A percentile compares a stretch with the other conserved stretches of the same genome.
These are phyloP conservation scores for Tylopilus subfusipes DNA, from an alignment of 768 basidiomycete species.

Conservation along the genomic window DNA sequence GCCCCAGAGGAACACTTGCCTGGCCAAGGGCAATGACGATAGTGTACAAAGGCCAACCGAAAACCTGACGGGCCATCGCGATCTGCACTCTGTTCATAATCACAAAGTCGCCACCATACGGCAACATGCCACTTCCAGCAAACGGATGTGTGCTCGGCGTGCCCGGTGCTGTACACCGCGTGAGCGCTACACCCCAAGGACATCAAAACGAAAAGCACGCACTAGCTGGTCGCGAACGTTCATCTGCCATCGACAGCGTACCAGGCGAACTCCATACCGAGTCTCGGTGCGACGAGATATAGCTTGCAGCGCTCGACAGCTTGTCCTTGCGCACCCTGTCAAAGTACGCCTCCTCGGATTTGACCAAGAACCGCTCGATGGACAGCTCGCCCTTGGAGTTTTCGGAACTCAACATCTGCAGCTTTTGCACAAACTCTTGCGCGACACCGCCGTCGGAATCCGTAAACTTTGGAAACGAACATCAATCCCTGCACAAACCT, in stretches of 20 bases:
- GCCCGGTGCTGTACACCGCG: slow-evolving; percentile 26
- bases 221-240: slow-evolving; percentile 76
- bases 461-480: slow-evolving; percentile 60
- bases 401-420: slow-evolving; percentile 72
- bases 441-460: slow-evolving; percentile 92
- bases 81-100: slow-evolving; percentile 86
- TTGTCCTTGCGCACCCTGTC: slow-evolving; percentile 87
- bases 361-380: slow-evolving; percentile 85
- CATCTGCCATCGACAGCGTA: slow-evolving; percentile 38
- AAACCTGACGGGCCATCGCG: slow-evolving; percentile 72
- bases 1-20: slow-evolving; percentile 35
- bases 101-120: slow-evolving; percentile 56
- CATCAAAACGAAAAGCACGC: slow-evolving; percentile 28
- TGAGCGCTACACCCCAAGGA: slow-evolving; percentile 18
- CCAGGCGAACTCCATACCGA: slow-evolving; percentile 74
- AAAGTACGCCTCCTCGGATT: slow-evolving; percentile 93
- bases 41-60: slow-evolving; percentile 89
- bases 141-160: slow-evolving; percentile 54
- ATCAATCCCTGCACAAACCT: neutral
- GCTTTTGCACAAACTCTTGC: slow-evolving; percentile 80
- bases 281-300: slow-evolving; percentile 74
- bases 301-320: slow-evolving; percentile 75
- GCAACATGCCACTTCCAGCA: slow-evolving; percentile 42
- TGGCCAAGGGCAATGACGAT: slow-evolving; percentile 85
- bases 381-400: slow-evolving; percentile 91